Evolutionary conservation across 2,329 filamentous ascomycete genomes (phyloP), one percentile per base, ranked within the genome.

Genomic region (Graphilbum ipis-grandicollis): DNA sequence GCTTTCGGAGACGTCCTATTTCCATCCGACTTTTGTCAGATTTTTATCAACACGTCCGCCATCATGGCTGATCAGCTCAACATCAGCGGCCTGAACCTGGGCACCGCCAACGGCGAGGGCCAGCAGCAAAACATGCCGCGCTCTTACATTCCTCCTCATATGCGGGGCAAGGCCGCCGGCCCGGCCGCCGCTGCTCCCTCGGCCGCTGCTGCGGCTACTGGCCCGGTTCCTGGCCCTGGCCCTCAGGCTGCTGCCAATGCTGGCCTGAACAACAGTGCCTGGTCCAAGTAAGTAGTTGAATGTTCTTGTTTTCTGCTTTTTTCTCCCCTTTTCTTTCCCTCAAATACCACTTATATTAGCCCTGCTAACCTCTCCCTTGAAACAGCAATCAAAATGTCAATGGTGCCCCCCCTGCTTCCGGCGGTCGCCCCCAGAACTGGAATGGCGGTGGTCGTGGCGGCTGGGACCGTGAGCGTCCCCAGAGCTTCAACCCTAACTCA

Each of bases 121-220:
- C 49, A 31, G 33, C 8, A 40, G 46, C 51, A 46, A 12, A 5
- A 18, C 43, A 48, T 46, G 19, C 58, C 62, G 48, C 77, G 78
- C 52, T 80, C 80, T 39, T 90, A 90, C 66, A 85, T 90, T 47
- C 82, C 82, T 47, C 82, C 82, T 58, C 83, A 90, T 59, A 75
- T 86, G 67, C 76, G n/a, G n/a, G n/a, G 82, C 40, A 54, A 53
- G 36, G 47, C 50, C 10, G 54, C 49, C 33, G 50, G 46, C n/a
- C 41, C 44, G 15, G 40, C 34, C 39, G 44, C 47, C 33, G 36
- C 21, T 21, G 35, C 26, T 6, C 32, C 38, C 26, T 19, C 38
- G 13, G 9, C 14, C 14, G 9, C 14, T 29, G 28, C 9, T 29
- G 8, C 14, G 28, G 50, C 28, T 14, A 7, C 28, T n/a, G 31